Evolutionary conservation across 192 early-diverging fungal species (phyloP).

Genomic region (Linnemannia zychae): DNA sequence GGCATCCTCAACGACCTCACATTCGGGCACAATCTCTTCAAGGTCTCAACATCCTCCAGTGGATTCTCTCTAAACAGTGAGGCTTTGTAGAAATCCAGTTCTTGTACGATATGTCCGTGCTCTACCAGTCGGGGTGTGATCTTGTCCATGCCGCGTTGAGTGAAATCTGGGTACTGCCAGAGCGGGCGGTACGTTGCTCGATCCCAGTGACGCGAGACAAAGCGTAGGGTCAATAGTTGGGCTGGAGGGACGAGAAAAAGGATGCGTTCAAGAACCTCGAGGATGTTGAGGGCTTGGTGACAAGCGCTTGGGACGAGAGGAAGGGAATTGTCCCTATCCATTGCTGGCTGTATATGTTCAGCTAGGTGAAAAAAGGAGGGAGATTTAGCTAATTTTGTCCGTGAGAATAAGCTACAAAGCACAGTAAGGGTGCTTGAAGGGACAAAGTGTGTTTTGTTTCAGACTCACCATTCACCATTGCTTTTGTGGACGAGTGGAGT

Average conservation of each 20-base stretch:
- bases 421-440: no score
- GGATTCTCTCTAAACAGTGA: neutral
- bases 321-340: neutral
- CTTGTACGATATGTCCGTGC: constrained; percentile 16
- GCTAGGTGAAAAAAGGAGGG: neutral
- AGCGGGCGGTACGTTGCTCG: constrained; percentile 11
- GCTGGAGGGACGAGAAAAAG: constrained; percentile 5
- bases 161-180: constrained; percentile 19
- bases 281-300: constrained; percentile 13
- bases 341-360: neutral
- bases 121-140: neutral
- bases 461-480: no score
- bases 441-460: no score
- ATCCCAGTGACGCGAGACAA: constrained; percentile 20
- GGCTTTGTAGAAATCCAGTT: constrained; percentile 17
- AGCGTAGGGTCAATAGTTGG: constrained; percentile 4
- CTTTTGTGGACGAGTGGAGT: no score
- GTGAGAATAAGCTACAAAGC: no score
- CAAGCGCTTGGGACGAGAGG: neutral
- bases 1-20: constrained; percentile 7
- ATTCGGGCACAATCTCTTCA: constrained; percentile 7
- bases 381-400: no score
- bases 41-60: constrained; percentile 9
- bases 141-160: constrained; percentile 6
- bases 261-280: constrained; percentile 26